Conservation (phyloP, 129 eudicot genomes). For the Artemisia tridentata region DNA sequence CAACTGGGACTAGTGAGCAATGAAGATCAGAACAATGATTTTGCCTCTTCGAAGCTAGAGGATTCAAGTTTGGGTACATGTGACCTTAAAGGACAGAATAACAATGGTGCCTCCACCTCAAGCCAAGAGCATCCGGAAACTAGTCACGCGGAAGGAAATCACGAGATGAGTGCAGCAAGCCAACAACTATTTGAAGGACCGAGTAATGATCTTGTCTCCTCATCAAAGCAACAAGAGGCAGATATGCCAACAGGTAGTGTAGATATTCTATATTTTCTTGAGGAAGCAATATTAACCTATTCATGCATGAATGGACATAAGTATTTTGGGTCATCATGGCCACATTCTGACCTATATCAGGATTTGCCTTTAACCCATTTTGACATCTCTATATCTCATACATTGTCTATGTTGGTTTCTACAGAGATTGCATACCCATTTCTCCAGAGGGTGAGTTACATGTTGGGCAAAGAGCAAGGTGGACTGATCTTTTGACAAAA, state of each 20-base stretch:
- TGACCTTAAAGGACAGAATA: constrained; percentile 8
- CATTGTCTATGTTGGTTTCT: constrained; percentile 4
- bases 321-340: no score
- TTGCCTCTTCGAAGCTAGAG: not conserved
- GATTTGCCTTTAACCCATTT: not conserved
- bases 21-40: constrained; percentile 27
- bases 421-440: constrained; percentile 65
- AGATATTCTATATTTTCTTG: constrained; percentile 9
- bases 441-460: constrained; percentile 52
- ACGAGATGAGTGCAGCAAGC: constrained; percentile 23
- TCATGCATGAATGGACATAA: not conserved
- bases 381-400: not conserved
- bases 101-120: constrained; percentile 32
- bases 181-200: constrained; percentile 24
- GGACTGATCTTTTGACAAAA: constrained; percentile 48
- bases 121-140: constrained; percentile 30
- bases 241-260: constrained; percentile 45
- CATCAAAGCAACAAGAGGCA: constrained; percentile 43
- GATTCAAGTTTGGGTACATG: not conserved
- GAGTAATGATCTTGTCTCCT: constrained; percentile 30
- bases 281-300: not conserved
- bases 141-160: constrained; percentile 18
- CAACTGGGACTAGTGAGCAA: constrained; percentile 30
- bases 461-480: no score
- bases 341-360: no score